phyloP scores from a whole-genome alignment of 345 rosid species.

The Gossypium bickii region DNA sequence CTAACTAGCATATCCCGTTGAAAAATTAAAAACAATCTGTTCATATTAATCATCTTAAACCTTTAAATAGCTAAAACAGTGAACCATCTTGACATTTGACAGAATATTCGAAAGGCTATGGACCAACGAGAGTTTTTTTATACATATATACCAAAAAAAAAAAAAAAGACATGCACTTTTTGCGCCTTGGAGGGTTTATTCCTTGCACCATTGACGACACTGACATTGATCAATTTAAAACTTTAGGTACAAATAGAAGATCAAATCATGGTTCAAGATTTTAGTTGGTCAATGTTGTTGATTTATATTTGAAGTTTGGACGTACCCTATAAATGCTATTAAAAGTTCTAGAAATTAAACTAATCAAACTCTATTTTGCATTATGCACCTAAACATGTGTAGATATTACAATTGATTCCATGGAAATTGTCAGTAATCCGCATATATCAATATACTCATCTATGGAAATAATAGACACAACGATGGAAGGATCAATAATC shows the following conservation, averaged over 20 bases:
- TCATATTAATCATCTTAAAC: neutral
- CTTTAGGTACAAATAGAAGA: too few relatives aligned
- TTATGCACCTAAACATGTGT: neutral
- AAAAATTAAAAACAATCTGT: neutral
- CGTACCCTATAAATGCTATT: neutral
- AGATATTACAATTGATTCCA: neutral
- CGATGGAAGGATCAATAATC: neutral
- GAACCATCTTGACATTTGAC: neutral
- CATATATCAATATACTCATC: too few relatives aligned
- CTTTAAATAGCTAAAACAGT: neutral
- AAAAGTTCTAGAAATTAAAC: neutral
- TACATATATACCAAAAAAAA: neutral
- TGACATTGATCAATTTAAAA: too few relatives aligned
- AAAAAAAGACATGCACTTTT: too few relatives aligned
- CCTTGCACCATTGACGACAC: too few relatives aligned
- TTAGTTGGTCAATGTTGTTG: too few relatives aligned
- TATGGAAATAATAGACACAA: neutral
- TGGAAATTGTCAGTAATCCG: too few relatives aligned
- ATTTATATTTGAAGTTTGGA: too few relatives aligned
- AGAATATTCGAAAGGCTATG: neutral
- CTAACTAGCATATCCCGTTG: neutral
- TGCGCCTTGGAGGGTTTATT: neutral
- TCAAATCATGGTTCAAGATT: too few relatives aligned
- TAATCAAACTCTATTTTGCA: neutral
- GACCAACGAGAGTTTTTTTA: neutral